Base-by-base conservation (phyloP, 208 protist genomes). In the Cochliopodium minus region DNA sequence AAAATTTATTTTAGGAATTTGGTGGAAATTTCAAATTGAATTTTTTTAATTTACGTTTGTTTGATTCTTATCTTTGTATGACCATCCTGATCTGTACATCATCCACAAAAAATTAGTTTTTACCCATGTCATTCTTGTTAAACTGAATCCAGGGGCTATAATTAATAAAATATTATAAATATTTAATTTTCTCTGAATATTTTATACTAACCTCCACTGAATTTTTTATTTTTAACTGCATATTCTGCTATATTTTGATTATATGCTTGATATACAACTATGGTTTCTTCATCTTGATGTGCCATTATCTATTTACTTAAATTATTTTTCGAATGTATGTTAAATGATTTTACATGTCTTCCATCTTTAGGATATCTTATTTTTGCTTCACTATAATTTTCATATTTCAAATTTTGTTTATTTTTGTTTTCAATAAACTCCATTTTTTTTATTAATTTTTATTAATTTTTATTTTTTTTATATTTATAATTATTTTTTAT, bases 101-200 rank as follows among this genome's bases (percentile, higher is more conserved):
- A 55, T 55, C 50, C 50, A 55, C 1, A 55, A 30, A 42, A 38
- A 55, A 42, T 55, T 55, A 1, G 50, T 17, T 42, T 55, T 55
- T 13, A 55, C 42, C 50, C 50, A 55, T 15, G 34, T 55, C 34
- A 42, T 42, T 32, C 50, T 6, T 7, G 25, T 55, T 23, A 22
- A 15, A 32, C 15, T 9, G 22, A 55, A 55, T 1, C 2, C 23
- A 17, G 32, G 10, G n/a, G n/a, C n/a, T n/a, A n/a, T n/a, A n/a
- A n/a, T n/a, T n/a, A n/a, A n/a, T n/a, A n/a, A n/a, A n/a, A n/a
- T n/a, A n/a, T n/a, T n/a, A n/a, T n/a, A n/a, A n/a, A n/a, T n/a
- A n/a, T n/a, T n/a, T n/a, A n/a, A n/a, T n/a, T n/a, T n/a, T n/a
- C n/a, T n/a, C n/a, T n/a, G n/a, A n/a, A n/a, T n/a, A n/a, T n/a